Conservation (phyloP, 345 rosid genomes). For the Boechera stricta region DNA sequence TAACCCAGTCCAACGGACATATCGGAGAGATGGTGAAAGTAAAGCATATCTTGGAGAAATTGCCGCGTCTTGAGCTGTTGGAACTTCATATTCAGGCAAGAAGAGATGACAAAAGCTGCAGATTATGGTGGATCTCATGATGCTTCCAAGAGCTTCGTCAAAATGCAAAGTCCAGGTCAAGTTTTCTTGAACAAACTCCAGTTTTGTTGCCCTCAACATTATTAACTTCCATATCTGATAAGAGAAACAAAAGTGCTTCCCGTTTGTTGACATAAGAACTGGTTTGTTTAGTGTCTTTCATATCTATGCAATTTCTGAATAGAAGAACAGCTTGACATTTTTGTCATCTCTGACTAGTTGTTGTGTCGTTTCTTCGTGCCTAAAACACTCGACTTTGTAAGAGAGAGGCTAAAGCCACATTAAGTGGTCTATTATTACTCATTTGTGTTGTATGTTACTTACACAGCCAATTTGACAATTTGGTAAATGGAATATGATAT, state of each 20-base stretch:
- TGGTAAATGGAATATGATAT: background rate
- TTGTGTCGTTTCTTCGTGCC: background rate
- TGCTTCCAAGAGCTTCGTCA: background rate
- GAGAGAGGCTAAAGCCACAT: background rate
- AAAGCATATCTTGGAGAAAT: background rate
- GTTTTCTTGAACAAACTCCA: background rate
- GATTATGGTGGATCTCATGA: background rate
- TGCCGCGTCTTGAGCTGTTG: background rate
- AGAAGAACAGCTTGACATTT: background rate
- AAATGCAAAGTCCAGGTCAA: background rate
- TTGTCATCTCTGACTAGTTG: background rate
- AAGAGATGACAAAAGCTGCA: background rate
- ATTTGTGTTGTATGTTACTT: background rate
- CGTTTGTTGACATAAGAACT: background rate
- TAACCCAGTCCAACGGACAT: background rate
- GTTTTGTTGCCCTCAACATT: background rate
- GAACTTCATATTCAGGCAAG: background rate
- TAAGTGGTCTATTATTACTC: background rate
- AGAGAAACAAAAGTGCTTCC: background rate
- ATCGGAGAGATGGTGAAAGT: background rate
- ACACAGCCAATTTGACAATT: background rate
- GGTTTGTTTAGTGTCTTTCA: background rate
- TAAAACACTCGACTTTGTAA: too few relatives aligned
- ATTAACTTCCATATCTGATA: background rate
- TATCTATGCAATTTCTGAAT: background rate